Conservation (phyloP, 345 rosid genomes). For the Eucalyptus virginea region DNA sequence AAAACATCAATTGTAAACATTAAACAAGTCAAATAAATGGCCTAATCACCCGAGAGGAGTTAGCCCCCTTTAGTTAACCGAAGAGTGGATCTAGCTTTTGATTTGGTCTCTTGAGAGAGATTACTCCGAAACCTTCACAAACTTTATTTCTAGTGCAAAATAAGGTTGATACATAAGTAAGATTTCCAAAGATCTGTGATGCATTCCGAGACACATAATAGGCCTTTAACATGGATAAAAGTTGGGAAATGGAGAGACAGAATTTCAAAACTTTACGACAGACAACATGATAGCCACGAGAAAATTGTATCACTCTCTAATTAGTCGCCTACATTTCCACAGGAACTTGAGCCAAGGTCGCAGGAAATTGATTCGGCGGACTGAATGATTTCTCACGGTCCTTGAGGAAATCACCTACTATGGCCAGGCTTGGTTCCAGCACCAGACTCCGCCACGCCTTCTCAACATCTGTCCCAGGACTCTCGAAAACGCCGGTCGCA, state of each 20-base stretch:
- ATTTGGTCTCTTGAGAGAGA: neutral
- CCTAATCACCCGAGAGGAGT: neutral
- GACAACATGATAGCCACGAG: neutral
- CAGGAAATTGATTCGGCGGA: neutral
- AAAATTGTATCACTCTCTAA: neutral
- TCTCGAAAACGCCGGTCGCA: neutral
- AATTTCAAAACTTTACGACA: neutral
- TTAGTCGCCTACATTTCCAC: neutral
- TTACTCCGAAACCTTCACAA: neutral
- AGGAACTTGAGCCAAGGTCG: neutral
- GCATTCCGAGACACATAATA: neutral
- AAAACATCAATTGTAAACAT: neutral
- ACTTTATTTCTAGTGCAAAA: neutral
- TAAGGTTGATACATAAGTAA: neutral
- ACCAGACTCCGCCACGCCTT: constrained; percentile 4
- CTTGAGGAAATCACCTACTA: neutral
- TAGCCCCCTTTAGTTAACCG: neutral
- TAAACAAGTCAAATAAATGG: neutral
- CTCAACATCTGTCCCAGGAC: neutral
- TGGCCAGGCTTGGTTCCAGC: neutral
- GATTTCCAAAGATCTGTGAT: neutral
- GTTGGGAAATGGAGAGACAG: neutral
- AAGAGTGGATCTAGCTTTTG: neutral
- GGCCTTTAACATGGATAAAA: neutral
- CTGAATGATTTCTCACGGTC: neutral